Evolutionary conservation across 768 basidiomycete genomes (phyloP).

Genomic region (Porphyrellus cyaneotinctus): DNA sequence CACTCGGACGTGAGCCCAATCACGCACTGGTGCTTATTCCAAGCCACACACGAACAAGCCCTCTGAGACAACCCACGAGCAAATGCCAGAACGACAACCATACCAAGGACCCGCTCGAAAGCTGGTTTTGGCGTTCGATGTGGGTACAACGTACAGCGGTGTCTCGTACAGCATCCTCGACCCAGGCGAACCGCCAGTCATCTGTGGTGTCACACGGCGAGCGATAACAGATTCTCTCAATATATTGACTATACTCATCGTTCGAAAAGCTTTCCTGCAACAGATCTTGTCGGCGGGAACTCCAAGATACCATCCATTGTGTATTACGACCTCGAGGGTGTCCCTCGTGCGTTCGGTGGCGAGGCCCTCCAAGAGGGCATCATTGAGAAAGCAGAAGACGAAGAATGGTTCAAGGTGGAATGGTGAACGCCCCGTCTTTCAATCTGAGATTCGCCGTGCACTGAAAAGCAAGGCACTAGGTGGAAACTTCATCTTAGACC

Average conservation of each 20-base stretch:
- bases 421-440: conserved; percentile 19
- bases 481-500: conserved; percentile 37
- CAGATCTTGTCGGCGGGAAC: conserved; percentile 43
- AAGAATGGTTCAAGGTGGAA: conserved; percentile 29
- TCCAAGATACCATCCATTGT: conserved; percentile 50
- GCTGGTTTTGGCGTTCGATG: conserved; percentile 48
- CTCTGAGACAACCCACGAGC: background rate
- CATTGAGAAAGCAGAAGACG: conserved; percentile 39
- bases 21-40: background rate
- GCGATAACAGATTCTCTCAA: background rate
- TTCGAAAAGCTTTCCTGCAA: conserved; percentile 42
- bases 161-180: conserved; percentile 40
- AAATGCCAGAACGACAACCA: conserved; percentile 31
- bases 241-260: background rate
- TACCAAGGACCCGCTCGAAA: conserved; percentile 40
- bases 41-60: background rate
- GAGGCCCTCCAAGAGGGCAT: conserved; percentile 40
- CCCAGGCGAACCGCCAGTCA: conserved; percentile 27
- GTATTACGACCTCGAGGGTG: conserved; percentile 42
- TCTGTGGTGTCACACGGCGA: conserved; percentile 24
- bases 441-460: background rate
- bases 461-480: conserved; percentile 19
- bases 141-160: conserved; percentile 51
- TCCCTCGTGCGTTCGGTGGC: conserved; percentile 40
- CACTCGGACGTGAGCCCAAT: background rate